Conservation (phyloP, 306 rosid genomes). For the Abrus pulchellus region DNA sequence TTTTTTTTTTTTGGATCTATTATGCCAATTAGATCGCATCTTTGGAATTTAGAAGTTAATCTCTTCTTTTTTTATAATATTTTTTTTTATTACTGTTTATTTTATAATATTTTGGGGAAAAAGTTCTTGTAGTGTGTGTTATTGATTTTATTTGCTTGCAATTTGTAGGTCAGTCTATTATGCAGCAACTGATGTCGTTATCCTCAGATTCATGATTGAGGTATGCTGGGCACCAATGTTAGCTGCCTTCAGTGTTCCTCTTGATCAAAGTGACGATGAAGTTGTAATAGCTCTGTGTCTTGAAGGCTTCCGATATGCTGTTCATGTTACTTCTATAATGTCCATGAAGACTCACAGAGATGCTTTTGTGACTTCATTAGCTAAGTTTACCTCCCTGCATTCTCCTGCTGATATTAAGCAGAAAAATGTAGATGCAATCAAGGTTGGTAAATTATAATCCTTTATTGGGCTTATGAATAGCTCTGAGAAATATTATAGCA, state of each 20-base stretch:
- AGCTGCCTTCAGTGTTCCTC: constrained; percentile 99
- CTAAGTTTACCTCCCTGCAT: constrained; percentile 96
- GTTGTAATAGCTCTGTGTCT: constrained; percentile 79
- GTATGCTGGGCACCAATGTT: constrained; percentile 99
- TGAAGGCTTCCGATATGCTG: constrained; percentile 87
- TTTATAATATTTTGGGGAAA: too few species aligned
- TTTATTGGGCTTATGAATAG: constrained; percentile 30
- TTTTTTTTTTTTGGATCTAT: constrained; percentile 16
- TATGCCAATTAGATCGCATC: constrained; percentile 16
- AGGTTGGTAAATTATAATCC: constrained; percentile 70
- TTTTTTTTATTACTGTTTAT: constrained; percentile 7
- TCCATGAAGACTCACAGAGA: constrained; percentile 99
- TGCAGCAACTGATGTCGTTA: constrained; percentile 96
- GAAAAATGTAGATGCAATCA: constrained; percentile 92
- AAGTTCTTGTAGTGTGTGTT: too few species aligned
- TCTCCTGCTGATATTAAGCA: constrained; percentile 98
- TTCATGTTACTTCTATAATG: constrained; percentile 95
- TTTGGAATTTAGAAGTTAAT: constrained; percentile 41
- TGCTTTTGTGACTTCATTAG: constrained; percentile 93
- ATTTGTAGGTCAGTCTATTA: constrained; percentile 93
- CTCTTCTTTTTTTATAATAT: neutral
- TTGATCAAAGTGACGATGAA: constrained; percentile 94
- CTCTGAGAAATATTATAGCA: neutral
- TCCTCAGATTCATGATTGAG: constrained; percentile 97
- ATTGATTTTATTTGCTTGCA: constrained; percentile 44